These are phyloP conservation scores for Yamadazyma diddensiae DNA, from an alignment of 1,139 yeast species.

Conservation along the genomic window DNA sequence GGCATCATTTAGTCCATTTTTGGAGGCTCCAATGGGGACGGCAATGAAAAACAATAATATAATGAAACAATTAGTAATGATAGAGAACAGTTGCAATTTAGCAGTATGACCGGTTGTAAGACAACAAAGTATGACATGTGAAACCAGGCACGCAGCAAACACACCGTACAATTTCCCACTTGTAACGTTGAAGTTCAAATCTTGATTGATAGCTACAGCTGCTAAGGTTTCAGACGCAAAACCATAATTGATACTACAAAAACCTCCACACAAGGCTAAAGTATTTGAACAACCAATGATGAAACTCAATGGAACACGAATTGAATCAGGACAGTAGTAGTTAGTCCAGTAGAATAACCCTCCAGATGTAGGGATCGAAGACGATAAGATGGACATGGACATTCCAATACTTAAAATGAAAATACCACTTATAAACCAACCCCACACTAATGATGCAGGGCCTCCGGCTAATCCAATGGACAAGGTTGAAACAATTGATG, in stretches of 20 bases:
- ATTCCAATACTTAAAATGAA: conserved; percentile 58
- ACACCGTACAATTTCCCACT: conserved; percentile 33
- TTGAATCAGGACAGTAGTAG: conserved; percentile 30
- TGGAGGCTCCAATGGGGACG: conserved; percentile 52
- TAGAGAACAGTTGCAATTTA: conserved; percentile 57
- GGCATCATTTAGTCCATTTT: conserved; percentile 36
- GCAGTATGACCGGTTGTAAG: conserved; percentile 46
- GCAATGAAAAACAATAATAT: conserved; percentile 63
- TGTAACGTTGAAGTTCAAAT: conserved; percentile 32
- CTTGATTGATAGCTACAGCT: conserved; percentile 29
- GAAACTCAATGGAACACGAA: conserved; percentile 35
- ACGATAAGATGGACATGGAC: conserved; percentile 62
- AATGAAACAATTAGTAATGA: conserved; percentile 50
- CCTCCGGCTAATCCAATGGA: conserved; percentile 39
- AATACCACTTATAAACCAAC: conserved; percentile 60
- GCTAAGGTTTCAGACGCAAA: conserved; percentile 36
- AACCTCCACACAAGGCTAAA: conserved; percentile 33
- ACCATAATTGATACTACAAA: conserved; percentile 39
- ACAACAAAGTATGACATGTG: conserved; percentile 28
- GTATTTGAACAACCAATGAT: conserved; percentile 46
- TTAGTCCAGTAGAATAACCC: conserved; percentile 62
- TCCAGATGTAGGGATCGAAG: conserved; percentile 72
- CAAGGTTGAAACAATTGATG: conserved; percentile 41
- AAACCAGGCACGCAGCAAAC: conserved; percentile 30
- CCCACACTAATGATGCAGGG: conserved; percentile 57